Conservation (phyloP, 2,329 filamentous ascomycete genomes). For the Fusarium kyushuense region DNA sequence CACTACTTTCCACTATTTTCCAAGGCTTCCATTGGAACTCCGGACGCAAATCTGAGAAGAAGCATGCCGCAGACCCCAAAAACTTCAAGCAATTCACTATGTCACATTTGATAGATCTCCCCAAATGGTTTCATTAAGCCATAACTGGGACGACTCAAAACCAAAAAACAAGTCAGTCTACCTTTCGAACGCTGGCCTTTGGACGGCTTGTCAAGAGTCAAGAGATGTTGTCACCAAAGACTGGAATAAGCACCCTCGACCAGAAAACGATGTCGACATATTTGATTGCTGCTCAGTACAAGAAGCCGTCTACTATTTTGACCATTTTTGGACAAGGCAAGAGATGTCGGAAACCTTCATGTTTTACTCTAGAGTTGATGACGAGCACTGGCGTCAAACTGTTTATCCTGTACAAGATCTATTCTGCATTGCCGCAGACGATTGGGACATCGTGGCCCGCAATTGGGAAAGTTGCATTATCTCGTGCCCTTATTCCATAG, state of each 20-base stretch:
- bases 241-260: neutral
- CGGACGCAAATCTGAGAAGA: neutral
- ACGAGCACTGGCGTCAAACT: neutral
- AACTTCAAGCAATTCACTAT: neutral
- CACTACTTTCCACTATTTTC: neutral
- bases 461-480: neutral
- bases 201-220: neutral
- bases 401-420: fast-evolving
- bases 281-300: neutral
- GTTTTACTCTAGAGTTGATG: neutral
- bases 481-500: too few species aligned
- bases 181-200: neutral
- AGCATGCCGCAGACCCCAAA: neutral
- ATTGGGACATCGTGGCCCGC: neutral
- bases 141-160: neutral
- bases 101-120: fast-evolving
- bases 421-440: neutral
- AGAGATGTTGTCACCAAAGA: neutral
- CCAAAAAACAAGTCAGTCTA: neutral
- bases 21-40: neutral
- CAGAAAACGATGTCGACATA: neutral
- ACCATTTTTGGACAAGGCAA: neutral
- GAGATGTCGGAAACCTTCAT: too few species aligned
- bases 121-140: fast-evolving
- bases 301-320: neutral